Conservation (phyloP, 176 grass and related monocot genomes). For the Phoenix dactylifera region DNA sequence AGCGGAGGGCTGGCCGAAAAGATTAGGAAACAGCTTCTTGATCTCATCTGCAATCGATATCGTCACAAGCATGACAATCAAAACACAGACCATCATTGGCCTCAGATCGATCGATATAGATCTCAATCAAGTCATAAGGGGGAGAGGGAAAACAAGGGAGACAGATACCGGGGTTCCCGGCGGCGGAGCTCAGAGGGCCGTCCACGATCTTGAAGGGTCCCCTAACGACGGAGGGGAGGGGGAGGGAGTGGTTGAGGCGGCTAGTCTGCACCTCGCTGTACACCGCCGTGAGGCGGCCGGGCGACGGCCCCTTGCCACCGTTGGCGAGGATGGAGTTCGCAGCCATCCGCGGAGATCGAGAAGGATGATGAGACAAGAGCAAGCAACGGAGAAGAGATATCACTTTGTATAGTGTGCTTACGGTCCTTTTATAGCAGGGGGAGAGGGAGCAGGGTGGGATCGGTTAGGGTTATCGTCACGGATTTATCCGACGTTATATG, state of each 20-base stretch:
- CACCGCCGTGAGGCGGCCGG: slow-evolving; percentile 54
- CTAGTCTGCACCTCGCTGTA: slow-evolving; percentile 97
- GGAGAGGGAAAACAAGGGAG: background rate
- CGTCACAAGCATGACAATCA: background rate
- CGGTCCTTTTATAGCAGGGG: too few relatives aligned
- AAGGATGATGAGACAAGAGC: too few relatives aligned
- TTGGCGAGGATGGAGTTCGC: slow-evolving; percentile 31
- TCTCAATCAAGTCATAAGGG: background rate
- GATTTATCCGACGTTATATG: too few relatives aligned
- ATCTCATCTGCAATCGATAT: slow-evolving; percentile 57
- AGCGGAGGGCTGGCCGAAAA: slow-evolving; percentile 79
- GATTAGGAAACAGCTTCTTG: slow-evolving; percentile 76
- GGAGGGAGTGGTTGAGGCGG: slow-evolving; percentile 70
- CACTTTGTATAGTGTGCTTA: too few relatives aligned
- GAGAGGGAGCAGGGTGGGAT: too few relatives aligned
- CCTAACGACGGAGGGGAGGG: slow-evolving; percentile 77
- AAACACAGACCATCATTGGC: too few relatives aligned
- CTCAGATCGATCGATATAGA: too few relatives aligned
- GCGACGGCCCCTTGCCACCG: slow-evolving; percentile 33
- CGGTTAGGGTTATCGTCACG: too few relatives aligned
- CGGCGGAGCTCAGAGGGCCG: slow-evolving; percentile 71
- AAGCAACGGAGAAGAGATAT: too few relatives aligned
- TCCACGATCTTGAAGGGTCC: slow-evolving; percentile 43
- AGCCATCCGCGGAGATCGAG: slow-evolving; percentile 19
- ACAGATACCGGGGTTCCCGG: slow-evolving; percentile 55